phyloP scores from a whole-genome alignment of 805 yeast species.

The Teunomyces cretensis region DNA sequence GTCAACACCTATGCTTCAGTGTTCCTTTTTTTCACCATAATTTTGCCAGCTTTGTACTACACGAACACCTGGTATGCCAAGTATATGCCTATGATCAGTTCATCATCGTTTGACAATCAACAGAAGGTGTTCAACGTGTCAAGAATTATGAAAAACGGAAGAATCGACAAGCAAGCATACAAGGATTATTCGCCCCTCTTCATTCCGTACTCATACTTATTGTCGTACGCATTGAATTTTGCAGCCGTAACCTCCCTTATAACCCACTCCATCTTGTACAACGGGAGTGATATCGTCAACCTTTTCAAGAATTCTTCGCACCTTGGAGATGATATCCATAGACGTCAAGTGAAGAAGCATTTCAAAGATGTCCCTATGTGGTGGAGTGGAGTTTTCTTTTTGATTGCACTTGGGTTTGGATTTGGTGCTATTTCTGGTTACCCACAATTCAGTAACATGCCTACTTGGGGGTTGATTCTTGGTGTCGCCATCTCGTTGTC shows the following conservation, averaged over 20 bases:
- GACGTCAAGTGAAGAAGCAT: conserved; percentile 17
- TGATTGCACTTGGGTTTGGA: conserved; percentile 18
- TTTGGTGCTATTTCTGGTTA: conserved; percentile 15
- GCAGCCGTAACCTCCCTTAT: conserved; percentile 20
- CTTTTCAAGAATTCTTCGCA: conserved; percentile 15
- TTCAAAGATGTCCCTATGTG: conserved; percentile 21
- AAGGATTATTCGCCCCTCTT: conserved; percentile 19
- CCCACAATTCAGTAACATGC: conserved; percentile 16
- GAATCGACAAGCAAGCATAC: conserved; percentile 15
- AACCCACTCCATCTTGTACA: conserved; percentile 17
- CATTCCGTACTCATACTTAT: conserved; percentile 17
- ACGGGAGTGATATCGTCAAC: conserved; percentile 17
- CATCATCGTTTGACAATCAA: conserved; percentile 19
- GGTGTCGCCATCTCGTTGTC: conserved; percentile 14
- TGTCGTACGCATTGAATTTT: conserved; percentile 20
- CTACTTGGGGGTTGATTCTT: conserved; percentile 17
- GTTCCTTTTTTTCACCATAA: conserved; percentile 15
- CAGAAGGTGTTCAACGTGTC: conserved; percentile 17
- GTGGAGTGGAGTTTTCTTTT: conserved; percentile 25
- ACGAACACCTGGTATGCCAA: conserved; percentile 22
- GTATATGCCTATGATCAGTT: conserved; percentile 20
- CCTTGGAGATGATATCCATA: conserved; percentile 20
- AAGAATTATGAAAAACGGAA: conserved; percentile 15
- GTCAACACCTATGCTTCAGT: conserved; percentile 18
- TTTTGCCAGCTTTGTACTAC: conserved; percentile 17